Conservation (phyloP, 73 alveolate genomes). For the Paramecium sexaurelia region DNA sequence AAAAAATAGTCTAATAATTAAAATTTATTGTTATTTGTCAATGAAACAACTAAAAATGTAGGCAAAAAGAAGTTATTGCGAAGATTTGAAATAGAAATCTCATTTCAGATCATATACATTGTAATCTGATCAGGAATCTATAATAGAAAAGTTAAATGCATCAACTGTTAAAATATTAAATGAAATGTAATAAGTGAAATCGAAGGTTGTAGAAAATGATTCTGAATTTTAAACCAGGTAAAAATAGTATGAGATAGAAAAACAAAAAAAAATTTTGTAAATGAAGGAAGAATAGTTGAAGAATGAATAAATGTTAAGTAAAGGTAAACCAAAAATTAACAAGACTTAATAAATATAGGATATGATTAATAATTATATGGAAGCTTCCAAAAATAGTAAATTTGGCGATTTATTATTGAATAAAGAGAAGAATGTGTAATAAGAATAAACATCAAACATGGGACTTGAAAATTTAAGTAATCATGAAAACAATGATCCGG, state of each 20-base stretch:
- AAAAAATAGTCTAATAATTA: neutral
- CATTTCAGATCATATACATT: neutral
- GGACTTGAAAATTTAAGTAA: neutral
- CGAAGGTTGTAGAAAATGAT: neutral
- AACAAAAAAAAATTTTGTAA: constrained; percentile 2
- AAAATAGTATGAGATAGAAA: neutral
- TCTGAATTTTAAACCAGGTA: neutral
- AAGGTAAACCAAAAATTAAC: constrained; percentile 14
- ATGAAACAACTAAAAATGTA: neutral
- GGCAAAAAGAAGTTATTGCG: neutral
- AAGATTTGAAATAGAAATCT: neutral
- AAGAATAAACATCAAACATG: neutral
- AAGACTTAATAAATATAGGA: neutral
- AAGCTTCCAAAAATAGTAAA: neutral
- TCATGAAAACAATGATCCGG: neutral
- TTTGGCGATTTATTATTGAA: constrained; percentile 2
- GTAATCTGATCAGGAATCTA: neutral
- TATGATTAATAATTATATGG: constrained; percentile 13
- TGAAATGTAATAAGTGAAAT: neutral
- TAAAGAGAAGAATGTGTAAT: neutral
- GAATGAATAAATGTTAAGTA: neutral
- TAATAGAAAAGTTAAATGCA: neutral
- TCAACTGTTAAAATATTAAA: constrained; percentile 9
- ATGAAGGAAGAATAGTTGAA: neutral
- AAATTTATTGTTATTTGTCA: neutral